Percentiles rank a stretch among this genome's conserved stretches.
Conservation (phyloP, 257 asterid genomes). For the Pogostemon cablin region DNA sequence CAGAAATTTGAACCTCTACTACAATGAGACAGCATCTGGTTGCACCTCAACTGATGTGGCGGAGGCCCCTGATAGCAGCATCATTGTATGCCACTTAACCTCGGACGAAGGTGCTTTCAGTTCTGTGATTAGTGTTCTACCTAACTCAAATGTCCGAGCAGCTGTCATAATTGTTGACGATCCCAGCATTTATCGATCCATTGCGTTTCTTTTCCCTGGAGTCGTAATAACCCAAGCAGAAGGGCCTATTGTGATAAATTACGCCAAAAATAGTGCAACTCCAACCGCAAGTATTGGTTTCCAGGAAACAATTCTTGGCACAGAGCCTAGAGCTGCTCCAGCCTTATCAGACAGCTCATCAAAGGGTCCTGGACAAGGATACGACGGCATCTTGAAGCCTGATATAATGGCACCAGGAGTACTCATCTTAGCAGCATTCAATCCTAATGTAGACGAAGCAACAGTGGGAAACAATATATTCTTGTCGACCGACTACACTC, state of each 20-base stretch:
- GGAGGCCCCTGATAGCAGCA: slow-evolving; percentile 15
- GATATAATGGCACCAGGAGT: slow-evolving; percentile 56
- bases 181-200: neutral
- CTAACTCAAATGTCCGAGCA: slow-evolving; percentile 23
- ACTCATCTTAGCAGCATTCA: slow-evolving; percentile 39
- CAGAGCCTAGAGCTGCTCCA: slow-evolving; percentile 40
- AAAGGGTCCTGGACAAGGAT: slow-evolving; percentile 35
- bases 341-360: slow-evolving; percentile 39
- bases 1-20: slow-evolving; percentile 26
- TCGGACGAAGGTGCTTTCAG: neutral
- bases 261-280: neutral
- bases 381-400: slow-evolving; percentile 46
- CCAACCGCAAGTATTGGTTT: slow-evolving; percentile 41
- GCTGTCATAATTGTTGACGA: slow-evolving; percentile 38
- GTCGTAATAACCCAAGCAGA: slow-evolving; percentile 32
- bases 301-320: slow-evolving; percentile 43
- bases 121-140: neutral
- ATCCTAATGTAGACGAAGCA: slow-evolving; percentile 18
- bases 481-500: slow-evolving; percentile 35
- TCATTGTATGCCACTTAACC: slow-evolving; percentile 34
- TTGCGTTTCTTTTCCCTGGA: slow-evolving; percentile 37
- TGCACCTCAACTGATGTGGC: slow-evolving; percentile 22
- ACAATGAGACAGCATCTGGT: slow-evolving; percentile 19
- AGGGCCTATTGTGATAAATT: slow-evolving; percentile 26
- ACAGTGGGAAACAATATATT: slow-evolving; percentile 27